Base-by-base conservation (phyloP, 2,329 filamentous ascomycete species). In the Colletotrichum echinochloae region DNA sequence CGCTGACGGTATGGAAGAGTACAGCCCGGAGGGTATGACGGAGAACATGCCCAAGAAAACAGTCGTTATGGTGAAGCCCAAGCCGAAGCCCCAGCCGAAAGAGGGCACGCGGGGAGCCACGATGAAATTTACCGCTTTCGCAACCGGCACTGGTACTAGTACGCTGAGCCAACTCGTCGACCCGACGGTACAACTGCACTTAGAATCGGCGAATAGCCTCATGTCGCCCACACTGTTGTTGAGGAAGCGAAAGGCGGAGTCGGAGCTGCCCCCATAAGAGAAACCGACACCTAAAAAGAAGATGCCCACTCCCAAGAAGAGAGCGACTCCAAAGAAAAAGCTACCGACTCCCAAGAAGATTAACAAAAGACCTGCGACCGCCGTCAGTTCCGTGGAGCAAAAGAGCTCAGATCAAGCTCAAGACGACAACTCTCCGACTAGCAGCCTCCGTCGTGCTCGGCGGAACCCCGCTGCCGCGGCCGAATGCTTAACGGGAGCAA, bases 341-440 rank as follows among this genome's bases (percentile, higher is more conserved):
- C n/a, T 4, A 14, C 4, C 16, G 18, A 33, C 23, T 8, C 8
- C 54, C 0, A 41, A 23, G 20, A 26, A 16, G 20, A n/a, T 5
- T 2, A 23, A 5, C 11, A 4, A 1, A 5, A 23, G 5, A 3
- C 20, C 5, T 18, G 28, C 1, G 11, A 3, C 2, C 5, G 9
- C 1, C 1, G 5, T 5, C 30, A 20, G 20, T 20, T 23, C 51
- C 11, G 2, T 0, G 1, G 23, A 54, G 2, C 5, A 12, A 20
- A 23, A 7, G 8, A 35, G 12, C 6, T 0, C 5, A 14, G 2
- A 5, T 1, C 30, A 20, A 20, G 30, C 3, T 8, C 37, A 41
- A 30, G 6, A 30, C 11, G 37, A 59, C 11, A 20, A 18, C 2
- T n/a, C 39, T 7, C 44, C 28, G 3, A 46, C 11, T 0, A 33